Evolutionary conservation across 768 basidiomycete genomes (phyloP).

Genomic region (Suillus subalutaceus): DNA sequence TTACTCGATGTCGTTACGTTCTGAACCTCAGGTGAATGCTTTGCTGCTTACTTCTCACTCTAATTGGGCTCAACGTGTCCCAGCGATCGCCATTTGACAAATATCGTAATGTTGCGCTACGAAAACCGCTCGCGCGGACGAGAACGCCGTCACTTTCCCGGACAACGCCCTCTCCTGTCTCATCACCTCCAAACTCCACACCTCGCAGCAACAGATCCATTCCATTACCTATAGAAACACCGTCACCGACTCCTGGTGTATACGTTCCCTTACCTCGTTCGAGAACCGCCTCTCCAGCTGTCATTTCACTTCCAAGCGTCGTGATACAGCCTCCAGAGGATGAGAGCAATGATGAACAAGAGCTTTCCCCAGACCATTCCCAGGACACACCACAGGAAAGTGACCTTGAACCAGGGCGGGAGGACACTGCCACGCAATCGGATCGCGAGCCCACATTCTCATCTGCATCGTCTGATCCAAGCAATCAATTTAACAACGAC

Average conservation of each 20-base stretch:
- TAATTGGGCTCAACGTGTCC: background rate
- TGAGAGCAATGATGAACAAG: constrained; percentile 19
- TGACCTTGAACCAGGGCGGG: constrained; percentile 23
- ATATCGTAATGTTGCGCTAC: constrained; percentile 63
- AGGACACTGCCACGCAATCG: constrained; percentile 30
- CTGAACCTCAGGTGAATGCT: constrained; percentile 58
- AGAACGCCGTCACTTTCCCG: constrained; percentile 72
- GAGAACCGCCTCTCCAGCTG: constrained; percentile 50
- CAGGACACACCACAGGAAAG: constrained; percentile 22
- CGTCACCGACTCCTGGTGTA: constrained; percentile 50
- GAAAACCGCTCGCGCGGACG: constrained; percentile 50
- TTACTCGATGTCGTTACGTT: constrained; percentile 60
- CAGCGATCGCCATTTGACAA: constrained; percentile 66
- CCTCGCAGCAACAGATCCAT: constrained; percentile 58
- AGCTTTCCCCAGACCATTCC: background rate
- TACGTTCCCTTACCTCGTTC: constrained; percentile 57
- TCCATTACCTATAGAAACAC: constrained; percentile 39
- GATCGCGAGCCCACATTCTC: constrained; percentile 70
- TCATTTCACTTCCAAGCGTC: constrained; percentile 30
- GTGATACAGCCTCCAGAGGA: constrained; percentile 26
- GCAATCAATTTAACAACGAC: constrained; percentile 30
- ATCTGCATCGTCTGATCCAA: constrained; percentile 55
- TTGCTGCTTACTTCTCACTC: constrained; percentile 8
- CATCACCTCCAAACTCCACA: constrained; percentile 67
- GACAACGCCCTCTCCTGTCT: constrained; percentile 58